Evolutionary conservation across 768 basidiomycete species (phyloP), one percentile per base, ranked within the genome.

Genomic region (Pholiota conissans): DNA sequence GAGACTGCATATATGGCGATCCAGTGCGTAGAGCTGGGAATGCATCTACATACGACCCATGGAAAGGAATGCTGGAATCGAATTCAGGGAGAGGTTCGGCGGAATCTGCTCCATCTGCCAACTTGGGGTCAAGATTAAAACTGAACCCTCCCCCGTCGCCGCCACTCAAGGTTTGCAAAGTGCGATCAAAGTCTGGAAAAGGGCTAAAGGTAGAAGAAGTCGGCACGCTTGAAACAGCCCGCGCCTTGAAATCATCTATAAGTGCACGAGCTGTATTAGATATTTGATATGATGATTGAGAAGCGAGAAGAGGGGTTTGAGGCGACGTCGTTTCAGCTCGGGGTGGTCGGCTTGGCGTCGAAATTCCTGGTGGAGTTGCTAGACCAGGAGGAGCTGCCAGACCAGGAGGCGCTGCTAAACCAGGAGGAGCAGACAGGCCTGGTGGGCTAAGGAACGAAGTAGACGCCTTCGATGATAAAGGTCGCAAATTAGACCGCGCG

Each of bases 161-260:
- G 7, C 80, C 82, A 50, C 82, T 84, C 40, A 94, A 76, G 48
- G 83, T 85, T 66, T 89, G 85, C 45, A 95, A 76, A 18, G 90
- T 93, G 28, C 90, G 84, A 69, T 94, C 93, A 62, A 95, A 86
- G 61, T 95, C 93, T 9, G 93, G 94, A 81, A 95, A 95, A 10
- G 91, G 84, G 69, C 80, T 91, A 30, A 75, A 71, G 46, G 73
- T 71, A 37, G 74, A 69, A 7, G 76, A 65, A 10, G 71, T 59
- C 13, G 78, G 65, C 20, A 78, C 68, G 2, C 76, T 74, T 7
- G 82, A 78, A 63, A 92, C 89, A 45, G 92, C 81, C 30, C 92
- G 78, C 20, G 84, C 84, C 67, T 85, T 88, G 35, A 95, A 83
- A 63, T 95, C 93, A 56, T 94, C 91, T 46, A 95, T 76, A 46